Evolutionary conservation across 1,284 basidiomycete species (phyloP), one percentile per base, ranked within the genome.

Genomic region (Fistulinella cinereoalba): DNA sequence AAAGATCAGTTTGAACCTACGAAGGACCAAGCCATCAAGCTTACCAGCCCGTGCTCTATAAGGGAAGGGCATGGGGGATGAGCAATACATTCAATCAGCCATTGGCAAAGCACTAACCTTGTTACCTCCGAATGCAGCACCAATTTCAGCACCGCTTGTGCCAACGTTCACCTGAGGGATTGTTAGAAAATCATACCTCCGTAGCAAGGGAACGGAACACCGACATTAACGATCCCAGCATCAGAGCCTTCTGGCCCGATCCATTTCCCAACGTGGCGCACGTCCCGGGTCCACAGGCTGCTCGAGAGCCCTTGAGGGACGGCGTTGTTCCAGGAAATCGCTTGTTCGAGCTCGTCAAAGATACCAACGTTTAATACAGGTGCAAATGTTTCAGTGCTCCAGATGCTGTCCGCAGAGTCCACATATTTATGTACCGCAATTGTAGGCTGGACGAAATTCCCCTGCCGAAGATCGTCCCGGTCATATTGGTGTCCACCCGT

Each of bases 101-200:
- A 13, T 34, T 36, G 44, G 37, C 32, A 44, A 53, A 33, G 11
- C 13, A 67, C 75, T 36, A 39, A 84, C 85, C 81, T 95, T 94
- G 76, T 96, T 96, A 36, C 95, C 94, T 43, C 93, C 93, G 61
- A 97, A 97, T 0, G 88, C 90, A 8, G 85, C 85, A 42, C 87
- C 87, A 51, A 97, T 97, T 71, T 98, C 94, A 15, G 95, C 94
- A 19, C 95, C 94, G 59, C 87, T 92, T 0, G 93, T 96, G 37
- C 92, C 91, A 43, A 92, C 92, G 64, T 96, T 95, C 52, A 95
- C 83, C 86, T 92, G 60, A 33, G 28, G 11, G 42, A 32, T 27
- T 38, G 38, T 53, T 34, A 56, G 46, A 43, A 42, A 24, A 13
- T 33, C 16, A 40, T 13, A 19, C 38, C 38, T 50, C 37, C 15